These are phyloP conservation scores for Vitis hybrid DNA, from an alignment of 177 flowering plant species.

Conservation along the genomic window DNA sequence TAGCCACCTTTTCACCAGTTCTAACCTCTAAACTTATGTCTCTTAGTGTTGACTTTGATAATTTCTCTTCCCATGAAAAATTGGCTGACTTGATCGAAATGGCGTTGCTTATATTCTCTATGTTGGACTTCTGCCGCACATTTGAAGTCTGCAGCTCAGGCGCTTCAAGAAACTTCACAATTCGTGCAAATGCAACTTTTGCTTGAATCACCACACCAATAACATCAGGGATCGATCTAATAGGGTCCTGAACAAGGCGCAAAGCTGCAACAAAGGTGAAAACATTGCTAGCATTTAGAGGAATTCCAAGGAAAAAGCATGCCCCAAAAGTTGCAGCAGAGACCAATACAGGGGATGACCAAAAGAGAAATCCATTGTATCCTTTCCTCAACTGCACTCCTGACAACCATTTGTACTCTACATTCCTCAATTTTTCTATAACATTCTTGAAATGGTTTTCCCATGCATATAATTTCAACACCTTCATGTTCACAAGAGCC, in stretches of 20 bases:
- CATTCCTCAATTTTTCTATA: constrained; percentile 40
- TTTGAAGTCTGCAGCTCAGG: constrained; percentile 46
- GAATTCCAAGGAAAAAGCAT: constrained; percentile 54
- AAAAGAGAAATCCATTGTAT: constrained; percentile 52
- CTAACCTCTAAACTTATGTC: constrained; percentile 30
- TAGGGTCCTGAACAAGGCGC: constrained; percentile 66
- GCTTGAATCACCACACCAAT: constrained; percentile 62
- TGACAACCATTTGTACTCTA: constrained; percentile 52
- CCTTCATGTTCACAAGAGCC: constrained; percentile 80
- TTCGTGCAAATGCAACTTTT: constrained; percentile 55
- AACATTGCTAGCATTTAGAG: constrained; percentile 57
- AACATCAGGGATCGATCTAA: constrained; percentile 59
- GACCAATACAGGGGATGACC: constrained; percentile 70
- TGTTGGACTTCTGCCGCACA: constrained; percentile 18
- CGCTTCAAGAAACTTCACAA: constrained; percentile 55
- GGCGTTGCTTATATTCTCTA: constrained; percentile 6
- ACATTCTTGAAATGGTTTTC: constrained; percentile 59
- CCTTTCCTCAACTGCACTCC: constrained; percentile 51
- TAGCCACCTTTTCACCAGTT: constrained; percentile 40
- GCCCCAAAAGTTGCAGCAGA: constrained; percentile 66
- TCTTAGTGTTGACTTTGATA: constrained; percentile 27
- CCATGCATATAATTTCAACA: constrained; percentile 77
- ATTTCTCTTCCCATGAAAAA: constrained; percentile 40
- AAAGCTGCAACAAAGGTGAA: constrained; percentile 68
- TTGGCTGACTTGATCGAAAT: constrained; percentile 27